Conservation (phyloP, 768 basidiomycete species). For the Grammothele lineata region DNA sequence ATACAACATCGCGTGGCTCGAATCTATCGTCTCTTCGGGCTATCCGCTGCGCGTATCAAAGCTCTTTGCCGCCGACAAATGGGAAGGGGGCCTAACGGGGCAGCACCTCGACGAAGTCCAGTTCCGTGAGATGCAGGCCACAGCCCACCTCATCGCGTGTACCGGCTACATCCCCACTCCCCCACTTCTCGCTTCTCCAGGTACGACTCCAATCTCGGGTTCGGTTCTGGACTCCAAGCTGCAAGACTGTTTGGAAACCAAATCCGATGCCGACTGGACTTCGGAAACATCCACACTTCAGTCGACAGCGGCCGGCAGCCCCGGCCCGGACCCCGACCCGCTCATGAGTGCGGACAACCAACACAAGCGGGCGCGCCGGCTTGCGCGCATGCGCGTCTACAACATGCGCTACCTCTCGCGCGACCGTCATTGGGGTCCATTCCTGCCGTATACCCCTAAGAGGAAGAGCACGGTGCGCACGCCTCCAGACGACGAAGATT, state of each 20-base stretch:
- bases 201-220: not conserved
- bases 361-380: conserved; percentile 17
- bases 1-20: conserved; percentile 34
- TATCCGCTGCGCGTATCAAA: conserved; percentile 22
- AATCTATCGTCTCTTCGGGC: conserved; percentile 24
- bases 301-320: not conserved
- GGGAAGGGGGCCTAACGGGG: conserved; percentile 11
- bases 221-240: not conserved
- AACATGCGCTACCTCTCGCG: conserved; percentile 22
- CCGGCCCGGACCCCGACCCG: not conserved
- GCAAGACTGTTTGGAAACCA: too few species aligned
- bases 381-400: conserved; percentile 24
- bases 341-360: conserved; percentile 14
- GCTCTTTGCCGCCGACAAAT: conserved; percentile 15
- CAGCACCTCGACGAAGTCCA: conserved; percentile 21
- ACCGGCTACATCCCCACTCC: conserved; percentile 36
- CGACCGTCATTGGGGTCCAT: conserved; percentile 24
- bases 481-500: conserved; percentile 6
- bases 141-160: conserved; percentile 40
- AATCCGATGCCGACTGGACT: too few species aligned
- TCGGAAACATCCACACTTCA: too few species aligned
- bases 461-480: not conserved
- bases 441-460: conserved; percentile 13
- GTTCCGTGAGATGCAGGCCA: conserved; percentile 32
- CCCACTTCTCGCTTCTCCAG: not conserved